Percentiles rank a stretch among this genome's conserved stretches.
Evolutionary conservation across 2,329 filamentous ascomycete species (phyloP).

Genomic region (Claviceps capensis): DNA sequence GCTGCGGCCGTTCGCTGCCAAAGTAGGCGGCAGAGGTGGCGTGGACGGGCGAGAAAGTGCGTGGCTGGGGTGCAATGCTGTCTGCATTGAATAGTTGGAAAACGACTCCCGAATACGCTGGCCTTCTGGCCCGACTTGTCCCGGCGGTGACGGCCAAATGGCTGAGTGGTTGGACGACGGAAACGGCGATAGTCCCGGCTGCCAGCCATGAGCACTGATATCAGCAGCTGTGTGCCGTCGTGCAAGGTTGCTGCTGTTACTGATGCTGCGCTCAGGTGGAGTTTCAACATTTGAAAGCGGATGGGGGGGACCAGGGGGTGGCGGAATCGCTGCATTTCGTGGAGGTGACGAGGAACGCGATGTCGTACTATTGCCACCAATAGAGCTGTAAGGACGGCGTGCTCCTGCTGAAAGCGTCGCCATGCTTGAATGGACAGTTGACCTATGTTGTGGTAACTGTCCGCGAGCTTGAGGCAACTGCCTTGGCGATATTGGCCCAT

Average conservation of each 20-base stretch:
- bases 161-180: conserved; percentile 43
- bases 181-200: conserved; percentile 46
- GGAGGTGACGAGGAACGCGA: conserved; percentile 61
- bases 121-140: conserved; percentile 34
- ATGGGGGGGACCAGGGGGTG: conserved; percentile 53
- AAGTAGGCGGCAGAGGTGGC: conserved; percentile 32
- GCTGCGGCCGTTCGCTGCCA: conserved; percentile 27
- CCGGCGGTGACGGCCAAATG: conserved; percentile 43
- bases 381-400: conserved; percentile 73
- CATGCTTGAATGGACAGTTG: conserved; percentile 53
- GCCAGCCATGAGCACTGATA: conserved; percentile 79
- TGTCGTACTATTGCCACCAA: conserved; percentile 54
- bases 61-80: conserved; percentile 22
- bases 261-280: conserved; percentile 36
- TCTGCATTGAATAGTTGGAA: conserved; percentile 38
- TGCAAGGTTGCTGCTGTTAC: conserved; percentile 30
- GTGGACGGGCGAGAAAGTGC: conserved; percentile 40
- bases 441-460: conserved; percentile 51
- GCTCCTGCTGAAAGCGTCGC: conserved; percentile 60
- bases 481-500: conserved; percentile 72
- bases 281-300: conserved; percentile 49
- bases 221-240: conserved; percentile 91
- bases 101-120: conserved; percentile 43
- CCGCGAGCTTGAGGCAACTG: conserved; percentile 56
- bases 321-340: conserved; percentile 50